Evolutionary conservation across 1,284 basidiomycete species (phyloP), one percentile per base, ranked within the genome.

Genomic region (Sporisorium graminicola): DNA sequence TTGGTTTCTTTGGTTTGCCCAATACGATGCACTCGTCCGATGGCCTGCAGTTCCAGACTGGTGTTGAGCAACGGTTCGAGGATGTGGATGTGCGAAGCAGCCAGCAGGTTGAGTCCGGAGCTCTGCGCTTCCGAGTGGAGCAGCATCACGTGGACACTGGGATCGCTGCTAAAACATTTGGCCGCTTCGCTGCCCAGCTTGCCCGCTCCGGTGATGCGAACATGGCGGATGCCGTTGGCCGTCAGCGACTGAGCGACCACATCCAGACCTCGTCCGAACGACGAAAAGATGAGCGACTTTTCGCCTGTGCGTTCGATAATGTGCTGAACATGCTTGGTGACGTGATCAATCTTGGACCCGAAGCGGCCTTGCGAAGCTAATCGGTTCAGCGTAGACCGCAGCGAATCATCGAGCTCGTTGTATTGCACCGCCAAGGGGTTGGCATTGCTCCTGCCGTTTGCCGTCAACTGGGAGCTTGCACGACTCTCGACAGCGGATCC

Each of bases 61-160:
- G 80, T 73, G 43, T 85, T 83, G 42, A 84, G 71, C 44, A 85
- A 33, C 16, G 83, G 83, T 63, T 84, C 83, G 18, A 85, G 65
- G 27, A 85, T 71, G 64, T 82, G 76, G 22, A 85, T 65, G 56
- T 79, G 68, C 51, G 74, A 78, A 5, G 83, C 82, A 1, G 73
- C 68, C 1, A 79, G 59, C 58, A 85, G 58, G 40, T 84, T 85
- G 31, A 85, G 71, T 5, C 83, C 83, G 0, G 81, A 69, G 13
- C 80, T 81, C 60, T 83, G 82, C 44, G 63, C 77, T 60, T 85
- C 83, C 7, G 81, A 79, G 59, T 84, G 82, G n/a, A 85, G 67
- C 8, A 85, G 56, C 60, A 85, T 73, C 24, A 84, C 76, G 20
- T 74, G 70, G 14, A 78, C 56, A 27, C 51, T 37, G 5, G 79